Percentiles rank a stretch among this genome's conserved stretches.
These are phyloP conservation scores for Lachnellula hyalina DNA, from an alignment of 2,329 filamentous ascomycete species.

Conservation along the genomic window DNA sequence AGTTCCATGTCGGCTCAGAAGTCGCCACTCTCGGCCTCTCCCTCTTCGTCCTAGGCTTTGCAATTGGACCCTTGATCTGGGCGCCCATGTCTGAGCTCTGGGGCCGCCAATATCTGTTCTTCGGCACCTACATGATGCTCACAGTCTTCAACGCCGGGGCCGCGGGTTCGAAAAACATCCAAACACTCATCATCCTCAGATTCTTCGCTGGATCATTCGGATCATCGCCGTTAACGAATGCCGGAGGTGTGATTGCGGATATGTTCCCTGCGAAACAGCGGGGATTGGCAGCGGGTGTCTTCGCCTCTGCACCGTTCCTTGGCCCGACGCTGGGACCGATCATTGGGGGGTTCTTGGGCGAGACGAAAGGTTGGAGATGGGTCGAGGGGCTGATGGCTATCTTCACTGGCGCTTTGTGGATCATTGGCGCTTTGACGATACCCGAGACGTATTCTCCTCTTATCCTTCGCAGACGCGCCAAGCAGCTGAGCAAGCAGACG, in stretches of 20 bases:
- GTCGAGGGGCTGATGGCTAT: conserved; percentile 58
- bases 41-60: conserved; percentile 41
- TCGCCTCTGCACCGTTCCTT: conserved; percentile 61
- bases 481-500: conserved; percentile 48
- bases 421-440: conserved; percentile 44
- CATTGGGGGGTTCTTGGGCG: conserved; percentile 60
- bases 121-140: conserved; percentile 51
- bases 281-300: conserved; percentile 54
- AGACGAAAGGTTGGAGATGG: conserved; percentile 69
- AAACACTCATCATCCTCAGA: conserved; percentile 57
- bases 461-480: conserved; percentile 67
- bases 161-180: conserved; percentile 52
- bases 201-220: conserved; percentile 62
- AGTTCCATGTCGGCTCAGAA: conserved; percentile 33
- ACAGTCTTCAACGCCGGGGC: conserved; percentile 57
- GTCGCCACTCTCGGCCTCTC: conserved; percentile 39
- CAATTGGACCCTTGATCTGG: conserved; percentile 39
- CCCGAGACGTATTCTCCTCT: conserved; percentile 60
- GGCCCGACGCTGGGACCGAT: conserved; percentile 62
- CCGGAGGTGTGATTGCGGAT: conserved; percentile 56
- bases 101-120: conserved; percentile 54
- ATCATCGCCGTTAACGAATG: conserved; percentile 56
- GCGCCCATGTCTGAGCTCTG: conserved; percentile 44
- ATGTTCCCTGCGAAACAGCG: conserved; percentile 49
- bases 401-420: conserved; percentile 63